Percentiles rank a stretch among this genome's conserved stretches.
phyloP scores from a whole-genome alignment of 2,329 filamentous ascomycete genomes.

The Calonectria pteridis region DNA sequence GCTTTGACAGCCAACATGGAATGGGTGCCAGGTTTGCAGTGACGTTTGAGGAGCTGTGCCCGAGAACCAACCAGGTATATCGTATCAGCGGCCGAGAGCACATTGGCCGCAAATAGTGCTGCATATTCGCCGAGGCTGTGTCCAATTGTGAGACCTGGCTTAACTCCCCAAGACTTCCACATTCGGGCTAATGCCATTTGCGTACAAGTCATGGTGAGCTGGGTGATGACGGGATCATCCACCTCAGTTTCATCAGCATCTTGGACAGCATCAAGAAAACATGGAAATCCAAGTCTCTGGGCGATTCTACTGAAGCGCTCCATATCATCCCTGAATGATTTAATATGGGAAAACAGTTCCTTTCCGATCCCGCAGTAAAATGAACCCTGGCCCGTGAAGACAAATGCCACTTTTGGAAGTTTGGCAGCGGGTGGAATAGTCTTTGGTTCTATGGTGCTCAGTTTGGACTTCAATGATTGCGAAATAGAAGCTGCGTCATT shows the following conservation, averaged over 20 bases:
- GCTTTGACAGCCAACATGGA: conserved; percentile 45
- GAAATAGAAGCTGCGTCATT: conserved; percentile 23
- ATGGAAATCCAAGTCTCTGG: conserved; percentile 51
- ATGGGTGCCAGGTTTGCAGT: conserved; percentile 59
- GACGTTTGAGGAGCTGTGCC: conserved; percentile 65
- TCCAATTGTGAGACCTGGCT: conserved; percentile 56
- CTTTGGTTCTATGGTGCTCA: conserved; percentile 31
- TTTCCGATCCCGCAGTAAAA: conserved; percentile 47
- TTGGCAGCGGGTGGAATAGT: conserved; percentile 27
- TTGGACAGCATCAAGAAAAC: conserved; percentile 57
- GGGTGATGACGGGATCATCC: conserved; percentile 40
- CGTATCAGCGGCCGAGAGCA: conserved; percentile 70
- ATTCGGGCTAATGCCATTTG: conserved; percentile 57
- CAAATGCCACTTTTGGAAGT: conserved; percentile 52
- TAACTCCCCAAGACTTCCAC: conserved; percentile 50
- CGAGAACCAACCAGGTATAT: conserved; percentile 71
- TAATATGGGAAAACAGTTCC: conserved; percentile 49
- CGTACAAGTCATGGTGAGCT: conserved; percentile 54
- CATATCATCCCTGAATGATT: conserved; percentile 51
- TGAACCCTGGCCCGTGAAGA: conserved; percentile 61
- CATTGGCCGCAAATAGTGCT: conserved; percentile 70
- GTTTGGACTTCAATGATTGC: conserved; percentile 21
- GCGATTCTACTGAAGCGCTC: conserved; percentile 48
- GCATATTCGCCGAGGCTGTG: conserved; percentile 73
- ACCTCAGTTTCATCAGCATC: conserved; percentile 48